Percentiles rank a stretch among this genome's conserved stretches.
Conservation (phyloP, 768 basidiomycete genomes). For the Leccinum rimulosum region DNA sequence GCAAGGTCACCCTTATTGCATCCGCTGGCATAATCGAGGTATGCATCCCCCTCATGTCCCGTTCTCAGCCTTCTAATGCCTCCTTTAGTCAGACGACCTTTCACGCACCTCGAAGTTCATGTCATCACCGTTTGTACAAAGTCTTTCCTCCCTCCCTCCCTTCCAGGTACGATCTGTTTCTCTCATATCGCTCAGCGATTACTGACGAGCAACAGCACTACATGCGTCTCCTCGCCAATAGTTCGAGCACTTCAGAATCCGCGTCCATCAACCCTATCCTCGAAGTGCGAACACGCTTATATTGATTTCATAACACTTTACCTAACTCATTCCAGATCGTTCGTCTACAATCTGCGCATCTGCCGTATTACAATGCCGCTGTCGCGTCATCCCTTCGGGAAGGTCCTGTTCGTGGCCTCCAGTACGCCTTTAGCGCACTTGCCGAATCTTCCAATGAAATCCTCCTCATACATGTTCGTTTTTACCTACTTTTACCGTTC, state of each 20-base stretch:
- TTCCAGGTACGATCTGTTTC: slow-evolving; percentile 46
- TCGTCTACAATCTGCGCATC: slow-evolving; percentile 73
- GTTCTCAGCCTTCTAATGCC: not conserved
- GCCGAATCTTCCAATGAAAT: slow-evolving; percentile 49
- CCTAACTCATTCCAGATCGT: slow-evolving; percentile 48
- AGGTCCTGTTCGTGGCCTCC: slow-evolving; percentile 67
- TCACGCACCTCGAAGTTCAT: slow-evolving; percentile 76
- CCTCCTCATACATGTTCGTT: slow-evolving; percentile 62
- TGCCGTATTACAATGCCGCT: slow-evolving; percentile 71
- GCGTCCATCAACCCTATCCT: slow-evolving; percentile 35
- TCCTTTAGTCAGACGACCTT: slow-evolving; percentile 55
- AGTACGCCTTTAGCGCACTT: slow-evolving; percentile 48
- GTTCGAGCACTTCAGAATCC: slow-evolving; percentile 21
- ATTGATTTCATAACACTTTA: not conserved
- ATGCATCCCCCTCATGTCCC: slow-evolving; percentile 4
- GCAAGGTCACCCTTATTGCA: slow-evolving; percentile 64
- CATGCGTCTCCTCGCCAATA: slow-evolving; percentile 48
- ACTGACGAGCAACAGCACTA: slow-evolving; percentile 39
- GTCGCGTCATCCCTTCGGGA: slow-evolving; percentile 74
- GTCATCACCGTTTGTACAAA: slow-evolving; percentile 73
- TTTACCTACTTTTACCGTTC: not conserved
- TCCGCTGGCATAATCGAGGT: slow-evolving; percentile 71
- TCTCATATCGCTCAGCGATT: not conserved
- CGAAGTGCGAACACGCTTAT: slow-evolving; percentile 34
- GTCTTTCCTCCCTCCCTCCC: slow-evolving; percentile 57